Evolutionary conservation across 306 rosid species (phyloP).

Genomic region (Castanea crenata): DNA sequence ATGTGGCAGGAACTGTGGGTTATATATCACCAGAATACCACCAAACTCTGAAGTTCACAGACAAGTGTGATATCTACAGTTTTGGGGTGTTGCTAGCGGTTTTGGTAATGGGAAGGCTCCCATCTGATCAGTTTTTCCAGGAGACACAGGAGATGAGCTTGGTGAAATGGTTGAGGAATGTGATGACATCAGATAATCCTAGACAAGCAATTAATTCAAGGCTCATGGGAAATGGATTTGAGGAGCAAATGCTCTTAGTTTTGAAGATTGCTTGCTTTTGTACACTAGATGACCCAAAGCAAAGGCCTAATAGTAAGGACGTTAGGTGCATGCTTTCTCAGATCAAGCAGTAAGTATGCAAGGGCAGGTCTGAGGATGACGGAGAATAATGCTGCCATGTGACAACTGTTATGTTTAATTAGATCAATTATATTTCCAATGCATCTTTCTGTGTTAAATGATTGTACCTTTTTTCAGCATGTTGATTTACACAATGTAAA

Average conservation of each 20-base stretch:
- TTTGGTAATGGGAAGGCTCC: conserved; percentile 75
- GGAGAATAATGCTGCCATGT: conserved; percentile 1
- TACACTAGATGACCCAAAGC: conserved; percentile 75
- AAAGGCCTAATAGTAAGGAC: conserved; percentile 89
- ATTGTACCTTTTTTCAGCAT: background rate
- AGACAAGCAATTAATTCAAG: conserved; percentile 50
- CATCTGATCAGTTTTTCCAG: conserved; percentile 72
- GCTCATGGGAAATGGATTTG: conserved; percentile 64
- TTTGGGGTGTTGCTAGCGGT: conserved; percentile 83
- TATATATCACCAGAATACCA: conserved; percentile 93
- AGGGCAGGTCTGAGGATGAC: background rate
- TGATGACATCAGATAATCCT: conserved; percentile 64
- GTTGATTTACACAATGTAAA: background rate
- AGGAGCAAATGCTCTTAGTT: conserved; percentile 90
- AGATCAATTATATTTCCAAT: background rate
- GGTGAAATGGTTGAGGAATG: conserved; percentile 79
- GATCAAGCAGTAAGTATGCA: conserved; percentile 51
- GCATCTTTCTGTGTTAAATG: background rate
- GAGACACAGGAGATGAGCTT: conserved; percentile 64
- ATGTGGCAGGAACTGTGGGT: conserved; percentile 81
- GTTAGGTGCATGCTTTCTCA: conserved; percentile 75
- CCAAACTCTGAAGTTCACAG: conserved; percentile 79
- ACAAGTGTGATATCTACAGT: conserved; percentile 87
- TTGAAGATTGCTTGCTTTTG: conserved; percentile 90
- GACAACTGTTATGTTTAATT: background rate